Percentiles rank a stretch among this genome's conserved stretches.
These are phyloP conservation scores for Botryotinia calthae DNA, from an alignment of 2,329 filamentous ascomycete genomes.

Conservation along the genomic window DNA sequence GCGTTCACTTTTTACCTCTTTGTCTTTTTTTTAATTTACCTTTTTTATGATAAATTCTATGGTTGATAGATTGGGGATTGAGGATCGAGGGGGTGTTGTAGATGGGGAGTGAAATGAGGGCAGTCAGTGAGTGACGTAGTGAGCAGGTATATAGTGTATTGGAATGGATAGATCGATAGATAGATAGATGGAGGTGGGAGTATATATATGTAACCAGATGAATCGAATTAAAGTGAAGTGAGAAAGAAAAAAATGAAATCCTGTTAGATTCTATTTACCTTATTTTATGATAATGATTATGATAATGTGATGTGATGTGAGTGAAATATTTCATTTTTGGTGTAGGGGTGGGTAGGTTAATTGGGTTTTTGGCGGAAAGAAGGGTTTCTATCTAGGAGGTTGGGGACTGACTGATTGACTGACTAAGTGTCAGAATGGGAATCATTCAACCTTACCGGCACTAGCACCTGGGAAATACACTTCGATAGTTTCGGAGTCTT, in stretches of 20 bases:
- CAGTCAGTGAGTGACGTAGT: not conserved
- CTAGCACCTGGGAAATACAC: too few relatives aligned
- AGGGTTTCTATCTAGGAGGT: too few relatives aligned
- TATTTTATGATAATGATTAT: not conserved
- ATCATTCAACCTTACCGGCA: too few relatives aligned
- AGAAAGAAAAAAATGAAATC: not conserved
- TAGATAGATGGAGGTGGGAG: not conserved
- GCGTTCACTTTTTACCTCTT: not conserved
- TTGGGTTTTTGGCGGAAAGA: too few relatives aligned
- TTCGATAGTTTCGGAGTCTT: too few relatives aligned
- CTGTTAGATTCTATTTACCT: not conserved
- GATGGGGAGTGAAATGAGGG: not conserved
- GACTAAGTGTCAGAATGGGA: too few relatives aligned
- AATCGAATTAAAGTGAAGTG: not conserved
- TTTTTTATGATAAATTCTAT: not conserved
- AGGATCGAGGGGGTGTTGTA: too few relatives aligned
- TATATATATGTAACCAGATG: not conserved
- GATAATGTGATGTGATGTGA: not conserved
- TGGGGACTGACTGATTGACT: too few relatives aligned
- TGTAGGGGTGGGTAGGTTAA: too few relatives aligned
- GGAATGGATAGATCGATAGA: not conserved
- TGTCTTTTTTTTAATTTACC: not conserved
- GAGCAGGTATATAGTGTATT: not conserved
- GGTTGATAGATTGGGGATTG: not conserved
- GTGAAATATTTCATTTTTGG: too few relatives aligned